Conservation (phyloP, 108 stramenopile species). For the Fistulifera solaris region DNA sequence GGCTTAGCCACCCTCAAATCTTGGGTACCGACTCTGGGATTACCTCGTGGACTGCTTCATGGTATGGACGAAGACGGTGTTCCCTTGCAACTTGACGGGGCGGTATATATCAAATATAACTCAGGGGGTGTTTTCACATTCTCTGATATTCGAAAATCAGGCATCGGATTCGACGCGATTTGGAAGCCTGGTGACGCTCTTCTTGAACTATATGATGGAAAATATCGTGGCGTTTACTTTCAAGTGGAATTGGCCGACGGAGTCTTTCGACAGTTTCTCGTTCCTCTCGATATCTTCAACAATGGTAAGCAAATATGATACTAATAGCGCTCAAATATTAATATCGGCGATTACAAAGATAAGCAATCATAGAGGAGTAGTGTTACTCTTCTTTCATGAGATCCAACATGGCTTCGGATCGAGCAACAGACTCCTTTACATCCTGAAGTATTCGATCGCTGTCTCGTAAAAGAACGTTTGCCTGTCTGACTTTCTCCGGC, state of each 20-base stretch:
- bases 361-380: too few species aligned
- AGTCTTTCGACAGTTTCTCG: slow-evolving; percentile 67
- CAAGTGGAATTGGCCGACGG: slow-evolving; percentile 76
- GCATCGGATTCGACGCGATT: slow-evolving; percentile 72
- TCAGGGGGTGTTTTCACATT: slow-evolving; percentile 76
- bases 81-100: slow-evolving; percentile 50
- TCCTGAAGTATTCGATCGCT: too few species aligned
- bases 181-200: slow-evolving; percentile 85
- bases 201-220: slow-evolving; percentile 75
- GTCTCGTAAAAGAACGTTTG: too few species aligned
- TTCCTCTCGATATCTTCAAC: slow-evolving; percentile 35
- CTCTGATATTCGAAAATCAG: slow-evolving; percentile 52
- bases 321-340: not conserved
- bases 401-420: too few species aligned
- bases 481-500: too few species aligned
- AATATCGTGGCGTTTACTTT: slow-evolving; percentile 79
- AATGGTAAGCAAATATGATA: not conserved
- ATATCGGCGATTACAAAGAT: too few species aligned
- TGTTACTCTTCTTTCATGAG: too few species aligned
- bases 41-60: slow-evolving; percentile 77
- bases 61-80: slow-evolving; percentile 82
- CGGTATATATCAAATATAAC: slow-evolving; percentile 81
- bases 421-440: too few species aligned
- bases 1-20: slow-evolving; percentile 59
- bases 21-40: slow-evolving; percentile 44